Conservation (phyloP, 2,329 filamentous ascomycete species). For the Talaromyces sp. region DNA sequence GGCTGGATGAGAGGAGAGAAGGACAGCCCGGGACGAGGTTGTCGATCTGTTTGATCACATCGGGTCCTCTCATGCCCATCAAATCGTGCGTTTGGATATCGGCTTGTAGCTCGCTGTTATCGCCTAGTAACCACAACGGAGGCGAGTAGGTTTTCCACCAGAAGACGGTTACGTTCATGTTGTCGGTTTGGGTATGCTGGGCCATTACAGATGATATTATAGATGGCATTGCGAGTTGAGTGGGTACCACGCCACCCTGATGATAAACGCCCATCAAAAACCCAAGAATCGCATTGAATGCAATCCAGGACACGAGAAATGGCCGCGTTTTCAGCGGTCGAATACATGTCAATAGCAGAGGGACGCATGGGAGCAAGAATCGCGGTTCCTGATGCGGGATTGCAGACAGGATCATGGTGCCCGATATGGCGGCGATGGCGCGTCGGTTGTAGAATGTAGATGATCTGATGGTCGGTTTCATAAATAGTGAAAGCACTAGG, state of each 20-base stretch:
- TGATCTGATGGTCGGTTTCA: slow-evolving; percentile 24
- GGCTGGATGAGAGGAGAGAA: background rate
- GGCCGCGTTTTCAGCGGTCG: slow-evolving; percentile 39
- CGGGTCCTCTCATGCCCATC: slow-evolving; percentile 46
- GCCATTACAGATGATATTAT: slow-evolving; percentile 29
- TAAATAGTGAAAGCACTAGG: slow-evolving; percentile 49
- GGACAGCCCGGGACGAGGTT: slow-evolving; percentile 32
- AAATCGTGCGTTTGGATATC: slow-evolving; percentile 45
- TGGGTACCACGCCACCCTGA: slow-evolving; percentile 52
- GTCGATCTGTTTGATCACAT: slow-evolving; percentile 41
- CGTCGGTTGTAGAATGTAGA: slow-evolving; percentile 38
- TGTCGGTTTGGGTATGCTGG: background rate
- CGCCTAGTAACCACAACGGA: slow-evolving; percentile 50
- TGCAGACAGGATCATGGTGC: slow-evolving; percentile 43
- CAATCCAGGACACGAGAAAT: slow-evolving; percentile 46
- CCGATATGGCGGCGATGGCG: slow-evolving; percentile 44
- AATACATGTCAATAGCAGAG: slow-evolving; percentile 50
- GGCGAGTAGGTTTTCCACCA: slow-evolving; percentile 58
- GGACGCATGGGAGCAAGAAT: slow-evolving; percentile 51
- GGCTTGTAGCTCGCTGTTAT: slow-evolving; percentile 28
- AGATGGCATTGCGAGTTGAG: slow-evolving; percentile 46
- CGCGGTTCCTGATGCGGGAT: slow-evolving; percentile 53
- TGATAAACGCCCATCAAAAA: slow-evolving; percentile 53
- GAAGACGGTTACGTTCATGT: slow-evolving; percentile 38
- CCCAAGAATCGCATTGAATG: slow-evolving; percentile 50